These are phyloP conservation scores for Elsinoe ampelina DNA, from an alignment of 2,329 filamentous ascomycete species.

Conservation along the genomic window DNA sequence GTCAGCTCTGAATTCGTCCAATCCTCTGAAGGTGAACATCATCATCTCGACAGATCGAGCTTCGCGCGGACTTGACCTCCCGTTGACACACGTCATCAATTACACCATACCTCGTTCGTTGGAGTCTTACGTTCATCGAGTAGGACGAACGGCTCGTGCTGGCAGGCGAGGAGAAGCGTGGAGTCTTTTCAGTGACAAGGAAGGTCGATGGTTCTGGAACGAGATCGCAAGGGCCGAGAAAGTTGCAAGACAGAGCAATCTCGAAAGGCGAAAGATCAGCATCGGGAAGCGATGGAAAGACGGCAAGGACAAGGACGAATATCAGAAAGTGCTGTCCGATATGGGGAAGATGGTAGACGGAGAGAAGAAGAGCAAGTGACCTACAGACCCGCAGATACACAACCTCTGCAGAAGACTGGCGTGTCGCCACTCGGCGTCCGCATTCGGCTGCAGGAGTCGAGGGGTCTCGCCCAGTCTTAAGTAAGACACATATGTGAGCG, in stretches of 20 bases:
- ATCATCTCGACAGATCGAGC: constrained; percentile 91
- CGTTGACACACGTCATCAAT: constrained; percentile 78
- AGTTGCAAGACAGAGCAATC: constrained; percentile 39
- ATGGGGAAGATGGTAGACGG: constrained; percentile 52
- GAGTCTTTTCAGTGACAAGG: constrained; percentile 73
- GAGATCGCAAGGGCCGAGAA: constrained; percentile 56
- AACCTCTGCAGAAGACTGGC: too few species aligned
- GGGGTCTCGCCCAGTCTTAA: background rate
- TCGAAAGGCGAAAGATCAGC: constrained; percentile 36
- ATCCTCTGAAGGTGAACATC: constrained; percentile 51
- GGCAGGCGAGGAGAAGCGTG: constrained; percentile 68
- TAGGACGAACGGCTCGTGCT: constrained; percentile 81
- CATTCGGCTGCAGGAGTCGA: background rate
- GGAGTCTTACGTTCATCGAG: constrained; percentile 80
- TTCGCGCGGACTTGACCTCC: constrained; percentile 71
- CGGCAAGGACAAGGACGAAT: constrained; percentile 33
- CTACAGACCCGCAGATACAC: background rate
- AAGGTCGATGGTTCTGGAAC: constrained; percentile 88
- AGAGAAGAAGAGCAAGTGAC: constrained; percentile 13
- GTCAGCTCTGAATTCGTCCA: constrained; percentile 48
- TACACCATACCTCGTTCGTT: constrained; percentile 81
- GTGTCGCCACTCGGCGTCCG: too few species aligned
- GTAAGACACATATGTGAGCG: background rate
- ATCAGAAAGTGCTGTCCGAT: constrained; percentile 48
- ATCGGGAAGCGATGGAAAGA: constrained; percentile 25